These are phyloP conservation scores for Cochlearia excelsa DNA, from an alignment of 345 rosid species.

Conservation along the genomic window DNA sequence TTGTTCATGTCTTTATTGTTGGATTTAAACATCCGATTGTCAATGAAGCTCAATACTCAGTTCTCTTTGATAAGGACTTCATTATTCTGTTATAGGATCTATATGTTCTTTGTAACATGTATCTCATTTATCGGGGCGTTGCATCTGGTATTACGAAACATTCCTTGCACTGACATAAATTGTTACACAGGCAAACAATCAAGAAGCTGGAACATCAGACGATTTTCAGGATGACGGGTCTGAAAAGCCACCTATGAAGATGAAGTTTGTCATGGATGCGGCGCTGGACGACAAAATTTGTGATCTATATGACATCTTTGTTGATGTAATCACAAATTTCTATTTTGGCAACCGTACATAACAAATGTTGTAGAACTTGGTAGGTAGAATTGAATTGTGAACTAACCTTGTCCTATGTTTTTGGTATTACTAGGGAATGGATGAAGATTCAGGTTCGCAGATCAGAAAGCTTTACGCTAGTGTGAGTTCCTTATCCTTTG, in stretches of 20 bases:
- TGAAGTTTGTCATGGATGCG: constrained; percentile 60
- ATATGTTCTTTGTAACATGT: neutral
- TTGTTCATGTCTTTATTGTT: neutral
- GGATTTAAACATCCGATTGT: neutral
- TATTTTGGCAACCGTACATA: too few relatives aligned
- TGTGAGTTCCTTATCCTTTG: constrained; percentile 41
- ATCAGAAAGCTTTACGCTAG: constrained; percentile 79
- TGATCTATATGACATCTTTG: constrained; percentile 88
- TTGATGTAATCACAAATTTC: constrained; percentile 53
- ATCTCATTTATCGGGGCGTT: neutral
- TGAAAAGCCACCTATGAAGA: constrained; percentile 48
- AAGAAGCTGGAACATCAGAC: constrained; percentile 59
- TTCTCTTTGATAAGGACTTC: constrained; percentile 6
- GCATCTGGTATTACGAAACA: neutral
- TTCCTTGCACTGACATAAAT: constrained; percentile 8
- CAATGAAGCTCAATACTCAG: neutral
- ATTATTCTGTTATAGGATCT: neutral
- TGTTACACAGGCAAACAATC: constrained; percentile 50
- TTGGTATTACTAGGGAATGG: constrained; percentile 63
- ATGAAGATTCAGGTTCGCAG: constrained; percentile 79
- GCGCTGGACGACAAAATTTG: constrained; percentile 81
- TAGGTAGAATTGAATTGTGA: constrained; percentile 8
- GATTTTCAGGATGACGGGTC: constrained; percentile 60
- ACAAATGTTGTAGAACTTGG: too few relatives aligned
- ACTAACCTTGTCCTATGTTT: constrained; percentile 26